Conservation (phyloP, 83 land plant genomes). For the Diphasiastrum complanatum region DNA sequence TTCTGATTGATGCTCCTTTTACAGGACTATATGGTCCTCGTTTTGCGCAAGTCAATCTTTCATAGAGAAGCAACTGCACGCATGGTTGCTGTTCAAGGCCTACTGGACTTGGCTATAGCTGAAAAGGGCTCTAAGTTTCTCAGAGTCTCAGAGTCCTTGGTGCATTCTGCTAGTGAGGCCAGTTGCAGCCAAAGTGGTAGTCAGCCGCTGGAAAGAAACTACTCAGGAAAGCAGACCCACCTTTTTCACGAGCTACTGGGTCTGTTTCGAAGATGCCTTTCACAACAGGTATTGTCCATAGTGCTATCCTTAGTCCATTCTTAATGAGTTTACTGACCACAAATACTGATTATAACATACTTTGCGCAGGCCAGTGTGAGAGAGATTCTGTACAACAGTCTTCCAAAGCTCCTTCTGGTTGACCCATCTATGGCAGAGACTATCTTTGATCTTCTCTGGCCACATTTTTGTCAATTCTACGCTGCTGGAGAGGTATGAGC, state of each 20-base stretch:
- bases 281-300: constrained; percentile 56
- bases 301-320: not conserved
- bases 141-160: constrained; percentile 38
- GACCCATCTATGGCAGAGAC: constrained; percentile 51
- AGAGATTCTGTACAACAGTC: constrained; percentile 60
- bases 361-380: constrained; percentile 57
- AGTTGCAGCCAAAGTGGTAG: constrained; percentile 63
- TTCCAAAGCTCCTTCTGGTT: constrained; percentile 53
- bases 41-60: constrained; percentile 80
- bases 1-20: no score
- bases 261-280: constrained; percentile 79
- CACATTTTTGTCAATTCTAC: constrained; percentile 66
- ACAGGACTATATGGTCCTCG: constrained; percentile 74
- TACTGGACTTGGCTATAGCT: constrained; percentile 55
- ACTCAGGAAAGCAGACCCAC: constrained; percentile 16
- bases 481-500: constrained; percentile 53
- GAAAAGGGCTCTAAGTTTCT: constrained; percentile 34
- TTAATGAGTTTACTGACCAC: not conserved
- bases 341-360: not conserved
- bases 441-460: constrained; percentile 67
- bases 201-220: constrained; percentile 31
- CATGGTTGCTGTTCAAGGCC: constrained; percentile 52
- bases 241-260: constrained; percentile 71
- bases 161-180: constrained; percentile 73
- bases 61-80: constrained; percentile 61